These are phyloP conservation scores for Bidens hawaiensis DNA, from an alignment of 140 eudicot species.

Conservation along the genomic window DNA sequence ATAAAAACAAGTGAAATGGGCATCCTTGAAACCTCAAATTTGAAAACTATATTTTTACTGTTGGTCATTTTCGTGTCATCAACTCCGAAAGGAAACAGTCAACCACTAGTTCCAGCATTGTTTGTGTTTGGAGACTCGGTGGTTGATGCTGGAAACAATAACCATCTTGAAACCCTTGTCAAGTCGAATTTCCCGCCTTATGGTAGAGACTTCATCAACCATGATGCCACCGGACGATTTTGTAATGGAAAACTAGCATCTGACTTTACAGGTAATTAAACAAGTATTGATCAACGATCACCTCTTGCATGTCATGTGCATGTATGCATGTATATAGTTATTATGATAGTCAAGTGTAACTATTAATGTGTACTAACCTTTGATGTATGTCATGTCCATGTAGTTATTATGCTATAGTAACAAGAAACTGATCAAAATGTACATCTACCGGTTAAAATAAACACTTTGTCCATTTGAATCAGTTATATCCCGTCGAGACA, in stretches of 20 bases:
- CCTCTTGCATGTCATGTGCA: neutral
- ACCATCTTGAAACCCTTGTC: slow-evolving; percentile 53
- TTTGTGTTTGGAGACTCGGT: slow-evolving; percentile 75
- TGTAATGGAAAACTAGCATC: slow-evolving; percentile 89
- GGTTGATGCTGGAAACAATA: slow-evolving; percentile 74
- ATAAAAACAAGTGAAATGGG: slow-evolving; percentile 24
- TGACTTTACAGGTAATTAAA: slow-evolving; percentile 55
- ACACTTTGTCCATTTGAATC: no score
- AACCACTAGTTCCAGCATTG: slow-evolving; percentile 73
- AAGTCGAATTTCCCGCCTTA: slow-evolving; percentile 77
- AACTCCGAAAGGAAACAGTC: slow-evolving; percentile 23
- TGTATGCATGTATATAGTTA: neutral
- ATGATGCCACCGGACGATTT: slow-evolving; percentile 59
- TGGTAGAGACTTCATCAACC: slow-evolving; percentile 58
- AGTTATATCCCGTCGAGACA: no score
- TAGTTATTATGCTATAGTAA: no score
- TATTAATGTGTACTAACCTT: no score
- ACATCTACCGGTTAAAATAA: no score
- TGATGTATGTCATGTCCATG: no score
- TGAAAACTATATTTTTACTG: slow-evolving; percentile 1
- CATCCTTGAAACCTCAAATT: slow-evolving; percentile 9
- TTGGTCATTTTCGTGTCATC: slow-evolving; percentile 2
- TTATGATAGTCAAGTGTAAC: no score
- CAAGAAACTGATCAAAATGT: no score
- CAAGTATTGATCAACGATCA: neutral